A percentile compares a stretch with the other conserved stretches of the same genome.
These are phyloP conservation scores for Aspergillus clavatus DNA, from an alignment of 2,329 filamentous ascomycete genomes.

Conservation along the genomic window DNA sequence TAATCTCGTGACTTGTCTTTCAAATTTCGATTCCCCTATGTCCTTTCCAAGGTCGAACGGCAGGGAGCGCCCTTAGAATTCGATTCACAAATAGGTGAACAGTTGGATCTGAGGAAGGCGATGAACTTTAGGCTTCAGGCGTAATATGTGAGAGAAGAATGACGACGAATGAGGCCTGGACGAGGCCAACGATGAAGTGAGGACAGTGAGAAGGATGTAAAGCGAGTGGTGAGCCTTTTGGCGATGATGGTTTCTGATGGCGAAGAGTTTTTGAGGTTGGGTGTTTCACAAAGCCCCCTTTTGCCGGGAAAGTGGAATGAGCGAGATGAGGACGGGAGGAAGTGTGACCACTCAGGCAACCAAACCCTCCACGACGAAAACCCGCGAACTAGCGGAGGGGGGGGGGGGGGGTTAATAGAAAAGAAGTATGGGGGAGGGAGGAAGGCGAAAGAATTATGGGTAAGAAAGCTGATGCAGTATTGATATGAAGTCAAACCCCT, in stretches of 20 bases:
- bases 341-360: neutral
- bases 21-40: conserved; percentile 6
- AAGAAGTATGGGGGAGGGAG: no score
- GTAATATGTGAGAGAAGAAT: neutral
- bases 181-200: neutral
- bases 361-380: neutral
- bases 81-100: conserved; percentile 6
- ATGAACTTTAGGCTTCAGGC: neutral
- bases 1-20: conserved; percentile 11
- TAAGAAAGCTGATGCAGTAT: neutral
- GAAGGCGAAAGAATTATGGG: no score
- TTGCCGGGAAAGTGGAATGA: neutral
- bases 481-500: neutral
- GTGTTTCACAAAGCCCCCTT: conserved; percentile 4
- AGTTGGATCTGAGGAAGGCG: neutral
- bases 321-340: neutral
- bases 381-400: neutral
- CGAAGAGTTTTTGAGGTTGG: conserved; percentile 3
- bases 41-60: neutral
- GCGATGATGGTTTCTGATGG: neutral
- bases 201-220: neutral
- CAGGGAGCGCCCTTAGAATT: neutral
- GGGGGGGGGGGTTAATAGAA: neutral
- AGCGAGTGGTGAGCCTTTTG: neutral
- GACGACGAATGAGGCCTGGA: neutral